Base-by-base conservation (phyloP, 2,329 filamentous ascomycete species). In the Sporothrix schenckii region DNA sequence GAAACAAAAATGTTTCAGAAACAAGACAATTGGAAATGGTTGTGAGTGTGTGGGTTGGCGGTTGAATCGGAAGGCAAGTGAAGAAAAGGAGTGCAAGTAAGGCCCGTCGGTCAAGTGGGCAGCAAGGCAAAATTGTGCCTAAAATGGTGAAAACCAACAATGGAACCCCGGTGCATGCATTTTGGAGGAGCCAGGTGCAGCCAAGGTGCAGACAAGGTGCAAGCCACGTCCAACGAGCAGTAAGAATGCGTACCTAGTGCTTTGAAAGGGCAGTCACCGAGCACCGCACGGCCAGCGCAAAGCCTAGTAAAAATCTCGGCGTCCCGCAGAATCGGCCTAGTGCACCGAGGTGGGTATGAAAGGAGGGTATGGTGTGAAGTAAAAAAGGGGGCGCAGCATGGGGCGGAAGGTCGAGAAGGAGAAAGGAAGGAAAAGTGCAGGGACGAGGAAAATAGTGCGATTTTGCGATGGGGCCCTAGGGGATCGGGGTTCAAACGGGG, bases 301-400 rank as follows among this genome's bases (percentile, higher is more conserved):
- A 58, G 52, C n/a, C 30, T 56, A 27, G 53, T 34, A 56, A 30
- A 56, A 14, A 13, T 47, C 39, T 47, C 11, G 41, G 34, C 34
- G 66, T 68, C 49, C 50, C 65, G 65, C 65, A 53, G 27, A 54
- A n/a, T 24, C 63, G 14, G 52, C 21, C 50, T 68, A 56, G 66
- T 30, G 66, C 21, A 39, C 19, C 19, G 39, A 19, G 52, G 66
- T 44, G 50, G 50, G 66, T 47, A 47, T 24, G 11, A 52, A 52
- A 47, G 53, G 56, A 61, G 44, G 19, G 30, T 50, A 61, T 61
- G 56, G 54, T 52, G 54, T 52, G 54, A 41, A 39, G 2, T 24
- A 11, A 61, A 69, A 68, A 60, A 69, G 27, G 66, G 66, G 66
- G 66, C 66, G 66, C 66, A 69, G 66, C 66, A 69, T 60, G 53